A percentile compares a stretch with the other conserved stretches of the same genome.
These are phyloP conservation scores for Gliomastix tumulicola DNA, from an alignment of 2,329 filamentous ascomycete genomes.

Conservation along the genomic window DNA sequence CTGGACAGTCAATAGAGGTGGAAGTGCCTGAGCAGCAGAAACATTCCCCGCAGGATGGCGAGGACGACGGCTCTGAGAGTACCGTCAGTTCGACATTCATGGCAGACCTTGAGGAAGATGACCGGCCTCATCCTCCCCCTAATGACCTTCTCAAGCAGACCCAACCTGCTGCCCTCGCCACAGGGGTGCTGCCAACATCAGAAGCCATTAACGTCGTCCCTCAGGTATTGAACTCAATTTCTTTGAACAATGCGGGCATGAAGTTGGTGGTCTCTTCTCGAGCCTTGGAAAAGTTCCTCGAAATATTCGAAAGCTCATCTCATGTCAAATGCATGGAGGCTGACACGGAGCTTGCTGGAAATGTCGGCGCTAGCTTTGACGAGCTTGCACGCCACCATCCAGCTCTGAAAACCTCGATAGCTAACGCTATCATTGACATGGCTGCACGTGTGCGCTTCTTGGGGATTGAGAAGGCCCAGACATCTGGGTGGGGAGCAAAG, in stretches of 20 bases:
- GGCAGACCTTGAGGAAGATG: conserved; percentile 24
- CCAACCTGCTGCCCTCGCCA: conserved; percentile 42
- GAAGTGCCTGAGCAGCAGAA: conserved; percentile 19
- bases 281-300: conserved; percentile 80
- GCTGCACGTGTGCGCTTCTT: conserved; percentile 72
- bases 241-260: conserved; percentile 80
- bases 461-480: conserved; percentile 61
- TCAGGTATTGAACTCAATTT: conserved; percentile 86
- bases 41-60: conserved; percentile 16
- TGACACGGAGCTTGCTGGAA: conserved; percentile 62
- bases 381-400: conserved; percentile 94
- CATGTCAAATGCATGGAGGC: conserved; percentile 80
- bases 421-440: conserved; percentile 84
- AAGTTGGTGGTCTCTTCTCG: conserved; percentile 78
- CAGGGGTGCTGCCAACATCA: conserved; percentile 75
- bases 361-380: conserved; percentile 81
- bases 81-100: conserved; percentile 22
- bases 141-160: conserved; percentile 38
- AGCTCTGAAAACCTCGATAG: conserved; percentile 68
- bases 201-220: conserved; percentile 87
- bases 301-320: conserved; percentile 89
- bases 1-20: conserved; percentile 36
- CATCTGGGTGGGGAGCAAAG: conserved; percentile 70
- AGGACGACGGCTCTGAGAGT: conserved; percentile 22
- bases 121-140: conserved; percentile 45